phyloP scores from a whole-genome alignment of 768 basidiomycete genomes.

The Mycena sanguinolenta region DNA sequence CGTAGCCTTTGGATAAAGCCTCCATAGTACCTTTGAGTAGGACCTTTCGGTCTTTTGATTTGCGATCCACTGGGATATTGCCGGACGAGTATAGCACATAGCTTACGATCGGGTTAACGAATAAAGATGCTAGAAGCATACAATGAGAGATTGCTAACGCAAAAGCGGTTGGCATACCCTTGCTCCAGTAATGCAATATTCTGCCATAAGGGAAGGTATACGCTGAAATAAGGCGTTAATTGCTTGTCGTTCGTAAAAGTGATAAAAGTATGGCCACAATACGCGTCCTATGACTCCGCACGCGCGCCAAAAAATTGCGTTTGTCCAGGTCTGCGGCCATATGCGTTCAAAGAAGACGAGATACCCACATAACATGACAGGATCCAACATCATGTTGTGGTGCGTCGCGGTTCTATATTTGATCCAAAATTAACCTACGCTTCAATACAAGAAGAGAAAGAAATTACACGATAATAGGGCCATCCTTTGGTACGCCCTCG shows the following conservation, averaged over 20 bases:
- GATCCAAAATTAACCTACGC: slow-evolving; percentile 12
- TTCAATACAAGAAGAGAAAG: slow-evolving; percentile 7
- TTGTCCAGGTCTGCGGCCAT: neutral
- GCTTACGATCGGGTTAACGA: slow-evolving; percentile 79
- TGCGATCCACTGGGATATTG: slow-evolving; percentile 98
- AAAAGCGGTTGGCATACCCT: slow-evolving; percentile 66
- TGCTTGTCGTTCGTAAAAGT: neutral
- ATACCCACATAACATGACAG: slow-evolving; percentile 80
- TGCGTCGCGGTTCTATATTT: slow-evolving; percentile 81
- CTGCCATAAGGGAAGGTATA: slow-evolving; percentile 85
- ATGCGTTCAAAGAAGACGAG: neutral
- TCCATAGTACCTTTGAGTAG: slow-evolving; percentile 93
- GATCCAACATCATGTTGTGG: slow-evolving; percentile 97
- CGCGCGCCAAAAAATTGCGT: neutral
- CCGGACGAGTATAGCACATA: slow-evolving; percentile 89
- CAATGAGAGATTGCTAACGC: slow-evolving; percentile 4
- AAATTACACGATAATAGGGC: slow-evolving; percentile 94
- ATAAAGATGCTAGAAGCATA: slow-evolving; percentile 73
- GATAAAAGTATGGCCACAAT: neutral
- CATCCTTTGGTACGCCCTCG: slow-evolving; percentile 88
- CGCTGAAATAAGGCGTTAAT: slow-evolving; percentile 56
- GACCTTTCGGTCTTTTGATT: slow-evolving; percentile 90
- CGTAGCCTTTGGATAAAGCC: slow-evolving; percentile 81
- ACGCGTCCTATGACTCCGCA: neutral
- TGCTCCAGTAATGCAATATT: slow-evolving; percentile 94